Base-by-base conservation (phyloP, 768 basidiomycete species). In the Inosperma sp. region DNA sequence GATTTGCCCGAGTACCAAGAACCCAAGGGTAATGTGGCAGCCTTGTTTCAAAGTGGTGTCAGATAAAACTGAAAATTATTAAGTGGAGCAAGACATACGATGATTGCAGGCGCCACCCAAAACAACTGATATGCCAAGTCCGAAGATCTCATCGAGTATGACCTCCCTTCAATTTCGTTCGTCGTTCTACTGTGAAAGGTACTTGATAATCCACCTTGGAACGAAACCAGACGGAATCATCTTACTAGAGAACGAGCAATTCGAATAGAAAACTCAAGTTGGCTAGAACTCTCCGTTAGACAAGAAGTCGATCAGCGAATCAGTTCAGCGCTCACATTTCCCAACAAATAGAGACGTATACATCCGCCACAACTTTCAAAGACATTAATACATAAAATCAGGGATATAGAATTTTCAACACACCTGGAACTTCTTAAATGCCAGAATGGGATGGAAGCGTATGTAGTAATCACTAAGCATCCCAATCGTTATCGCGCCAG, bases 101-200 rank as follows among this genome's bases (percentile, higher is more conserved):
- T 67, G 29, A 91, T 82, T 9, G 70, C 69, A 23, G 66, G 66
- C 34, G 74, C 68, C 7, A 82, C 78, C 44, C 82, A 65, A 52
- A 82, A 61, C 13, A 84, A 72, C 58, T 91, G 88, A 78, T 83
- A 91, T 14, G 86, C 86, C 37, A 86, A 77, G 66, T 93, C 89
- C 3, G 86, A 78, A 0, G 87, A 86, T 41, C 79, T 77, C 4
- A 72, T 65, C 0, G 63, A 55, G 60, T 81, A 93, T 35, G 82
- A 74, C 4, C 72, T 70, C 12, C 72, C 68, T 67, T 93, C 91
- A 3, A 93, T 70, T 33, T 80, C 71, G 57, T 82, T 73, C 19
- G 81, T 72, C 43, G 78, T 82, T 54, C 82, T 84, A 61, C 89
- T 92, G 56, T 8, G 43, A 45, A 17, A 17, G 33, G 29, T 30